Percentiles rank a stretch among this genome's conserved stretches.
These are phyloP conservation scores for Phaeophleospora eucalypticola DNA, from an alignment of 2,329 filamentous ascomycete species.

Conservation along the genomic window DNA sequence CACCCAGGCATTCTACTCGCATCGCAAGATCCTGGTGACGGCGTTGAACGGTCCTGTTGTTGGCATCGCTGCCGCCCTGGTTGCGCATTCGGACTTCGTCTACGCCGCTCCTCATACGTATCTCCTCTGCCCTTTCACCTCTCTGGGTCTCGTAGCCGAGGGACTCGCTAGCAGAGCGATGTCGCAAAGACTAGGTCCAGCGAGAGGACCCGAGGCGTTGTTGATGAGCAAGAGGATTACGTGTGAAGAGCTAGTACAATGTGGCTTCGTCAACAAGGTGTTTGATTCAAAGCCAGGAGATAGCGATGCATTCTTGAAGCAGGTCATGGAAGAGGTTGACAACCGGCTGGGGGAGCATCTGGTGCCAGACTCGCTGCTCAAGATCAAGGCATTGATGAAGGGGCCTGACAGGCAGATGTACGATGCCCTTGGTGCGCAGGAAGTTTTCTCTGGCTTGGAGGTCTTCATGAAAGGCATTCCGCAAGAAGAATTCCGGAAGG, in stretches of 20 bases:
- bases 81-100: conserved; percentile 85
- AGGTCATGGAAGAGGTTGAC: conserved; percentile 75
- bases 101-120: conserved; percentile 79
- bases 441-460: conserved; percentile 82
- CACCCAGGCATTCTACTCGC: conserved; percentile 84
- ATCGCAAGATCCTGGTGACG: conserved; percentile 87
- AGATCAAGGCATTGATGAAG: conserved; percentile 80
- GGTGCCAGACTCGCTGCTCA: conserved; percentile 70
- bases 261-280: conserved; percentile 83
- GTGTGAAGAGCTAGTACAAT: conserved; percentile 66
- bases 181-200: conserved; percentile 72
- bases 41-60: conserved; percentile 90
- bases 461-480: conserved; percentile 76
- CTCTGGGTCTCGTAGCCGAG: conserved; percentile 84
- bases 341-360: conserved; percentile 76
- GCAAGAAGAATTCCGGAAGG: conserved; percentile 80
- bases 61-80: conserved; percentile 78
- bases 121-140: conserved; percentile 86
- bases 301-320: conserved; percentile 62
- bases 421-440: conserved; percentile 72
- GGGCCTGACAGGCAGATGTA: conserved; percentile 67
- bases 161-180: conserved; percentile 76
- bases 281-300: conserved; percentile 60
- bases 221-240: conserved; percentile 80
- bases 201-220: conserved; percentile 85